phyloP scores from a whole-genome alignment of 176 grass and related monocot genomes.

The Raddia guianensis region DNA sequence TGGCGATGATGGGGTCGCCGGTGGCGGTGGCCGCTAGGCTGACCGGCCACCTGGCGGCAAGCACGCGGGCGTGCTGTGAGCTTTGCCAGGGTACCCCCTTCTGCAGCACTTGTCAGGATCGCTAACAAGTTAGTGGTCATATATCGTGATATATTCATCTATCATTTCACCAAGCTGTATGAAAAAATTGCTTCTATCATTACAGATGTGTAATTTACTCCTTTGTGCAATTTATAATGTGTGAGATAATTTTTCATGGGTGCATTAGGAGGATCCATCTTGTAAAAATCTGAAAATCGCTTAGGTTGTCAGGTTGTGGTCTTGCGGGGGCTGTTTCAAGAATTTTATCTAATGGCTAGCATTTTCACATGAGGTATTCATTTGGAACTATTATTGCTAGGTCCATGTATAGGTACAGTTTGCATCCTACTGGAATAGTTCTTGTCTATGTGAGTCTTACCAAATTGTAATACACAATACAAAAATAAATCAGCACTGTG shows the following conservation, averaged over 20 bases:
- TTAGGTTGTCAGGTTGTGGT: neutral
- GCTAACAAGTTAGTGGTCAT: constrained; percentile 80
- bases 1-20: constrained; percentile 58
- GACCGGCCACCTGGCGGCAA: constrained; percentile 63
- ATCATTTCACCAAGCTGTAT: neutral
- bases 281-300: neutral
- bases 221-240: neutral
- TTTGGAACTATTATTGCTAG: neutral
- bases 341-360: neutral
- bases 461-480: neutral
- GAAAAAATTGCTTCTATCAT: neutral
- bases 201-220: neutral
- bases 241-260: neutral
- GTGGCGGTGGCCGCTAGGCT: constrained; percentile 47
- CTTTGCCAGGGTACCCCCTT: constrained; percentile 97
- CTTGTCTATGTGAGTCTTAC: neutral
- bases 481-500: neutral
- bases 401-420: neutral
- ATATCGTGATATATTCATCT: constrained; percentile 24
- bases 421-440: neutral
- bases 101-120: constrained; percentile 96
- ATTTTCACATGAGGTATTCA: neutral
- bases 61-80: constrained; percentile 80
- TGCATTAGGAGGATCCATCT: neutral
- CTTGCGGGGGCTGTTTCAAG: neutral